Evolutionary conservation across 2,329 filamentous ascomycete species (phyloP).

Genomic region (Fusarium sp.): DNA sequence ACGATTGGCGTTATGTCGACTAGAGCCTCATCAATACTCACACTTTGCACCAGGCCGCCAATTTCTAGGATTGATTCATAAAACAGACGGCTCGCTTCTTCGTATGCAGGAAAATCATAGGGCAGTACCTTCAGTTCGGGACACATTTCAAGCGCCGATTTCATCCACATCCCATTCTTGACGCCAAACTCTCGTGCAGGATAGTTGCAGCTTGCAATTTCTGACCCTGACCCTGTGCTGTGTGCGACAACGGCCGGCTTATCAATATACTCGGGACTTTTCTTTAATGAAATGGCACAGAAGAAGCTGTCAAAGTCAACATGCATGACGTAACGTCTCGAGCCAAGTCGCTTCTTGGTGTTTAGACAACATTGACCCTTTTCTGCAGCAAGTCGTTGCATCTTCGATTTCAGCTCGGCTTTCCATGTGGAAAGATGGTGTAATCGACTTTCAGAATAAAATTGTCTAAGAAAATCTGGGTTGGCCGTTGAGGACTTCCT

Average conservation of each 20-base stretch:
- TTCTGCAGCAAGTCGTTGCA: constrained; percentile 83
- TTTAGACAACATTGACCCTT: constrained; percentile 62
- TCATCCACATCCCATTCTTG: constrained; percentile 99
- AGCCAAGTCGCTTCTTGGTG: constrained; percentile 67
- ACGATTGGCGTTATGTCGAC: constrained; percentile 83
- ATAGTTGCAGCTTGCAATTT: constrained; percentile 98
- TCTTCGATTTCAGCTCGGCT: constrained; percentile 87
- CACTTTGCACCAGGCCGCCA: constrained; percentile 90
- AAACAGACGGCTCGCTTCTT: constrained; percentile 88
- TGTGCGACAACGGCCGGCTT: constrained; percentile 93
- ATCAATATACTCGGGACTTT: constrained; percentile 77
- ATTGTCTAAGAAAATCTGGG: constrained; percentile 92
- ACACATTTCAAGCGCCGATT: constrained; percentile 83
- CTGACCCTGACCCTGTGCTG: constrained; percentile 84
- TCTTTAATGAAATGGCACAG: constrained; percentile 87
- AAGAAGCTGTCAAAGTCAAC: constrained; percentile 99
- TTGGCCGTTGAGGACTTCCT: constrained; percentile 92
- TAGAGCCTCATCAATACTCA: constrained; percentile 95
- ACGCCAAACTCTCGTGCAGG: constrained; percentile 86
- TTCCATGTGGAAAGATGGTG: constrained; percentile 98
- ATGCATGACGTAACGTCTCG: constrained; percentile 87
- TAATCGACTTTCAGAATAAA: constrained; percentile 92
- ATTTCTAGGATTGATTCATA: constrained; percentile 85
- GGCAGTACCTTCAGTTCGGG: constrained; percentile 89
- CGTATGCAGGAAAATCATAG: constrained; percentile 95